Percentiles rank a stretch among this genome's conserved stretches.
phyloP scores from a whole-genome alignment of 495 filamentous ascomycete species.

The Glonium stellatum region DNA sequence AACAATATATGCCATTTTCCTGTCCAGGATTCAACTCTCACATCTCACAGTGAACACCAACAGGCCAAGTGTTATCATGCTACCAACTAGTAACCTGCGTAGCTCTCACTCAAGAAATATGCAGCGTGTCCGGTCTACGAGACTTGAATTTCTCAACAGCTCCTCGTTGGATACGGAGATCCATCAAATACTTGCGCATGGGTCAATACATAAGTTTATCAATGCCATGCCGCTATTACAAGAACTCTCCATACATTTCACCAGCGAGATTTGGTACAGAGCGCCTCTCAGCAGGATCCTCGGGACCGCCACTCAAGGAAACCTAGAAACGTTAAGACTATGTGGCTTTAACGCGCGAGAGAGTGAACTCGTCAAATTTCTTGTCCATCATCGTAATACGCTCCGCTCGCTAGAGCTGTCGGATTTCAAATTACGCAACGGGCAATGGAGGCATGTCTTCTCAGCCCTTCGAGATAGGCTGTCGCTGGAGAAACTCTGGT shows the following conservation, averaged over 20 bases:
- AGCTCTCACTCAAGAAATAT: slow-evolving; percentile 1
- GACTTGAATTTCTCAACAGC: slow-evolving; percentile 12
- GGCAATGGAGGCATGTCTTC: slow-evolving; percentile 10
- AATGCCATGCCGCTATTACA: slow-evolving; percentile 5
- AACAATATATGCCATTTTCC: slow-evolving; percentile 4
- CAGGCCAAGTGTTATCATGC: slow-evolving; percentile 2
- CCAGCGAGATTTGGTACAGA: slow-evolving; percentile 16
- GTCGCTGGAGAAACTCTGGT: not conserved
- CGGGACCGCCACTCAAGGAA: not conserved
- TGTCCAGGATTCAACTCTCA: slow-evolving; percentile 2
- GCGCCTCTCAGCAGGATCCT: slow-evolving; percentile 6
- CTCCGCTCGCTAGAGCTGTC: slow-evolving; percentile 8
- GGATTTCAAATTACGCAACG: slow-evolving; percentile 18
- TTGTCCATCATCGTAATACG: slow-evolving; percentile 1
- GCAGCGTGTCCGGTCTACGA: slow-evolving; percentile 2
- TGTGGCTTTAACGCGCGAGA: slow-evolving; percentile 13
- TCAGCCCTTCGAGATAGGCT: not conserved
- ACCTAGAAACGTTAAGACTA: slow-evolving; percentile 8
- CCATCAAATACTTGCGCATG: slow-evolving; percentile 1
- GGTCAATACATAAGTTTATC: slow-evolving; percentile 7
- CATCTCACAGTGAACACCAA: slow-evolving; percentile 13
- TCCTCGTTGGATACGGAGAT: slow-evolving; percentile 10
- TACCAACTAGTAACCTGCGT: not conserved
- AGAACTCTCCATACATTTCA: slow-evolving; percentile 13
- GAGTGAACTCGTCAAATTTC: slow-evolving; percentile 4